Base-by-base conservation (phyloP, 495 filamentous ascomycete species). In the Podospora pseudocomata region DNA sequence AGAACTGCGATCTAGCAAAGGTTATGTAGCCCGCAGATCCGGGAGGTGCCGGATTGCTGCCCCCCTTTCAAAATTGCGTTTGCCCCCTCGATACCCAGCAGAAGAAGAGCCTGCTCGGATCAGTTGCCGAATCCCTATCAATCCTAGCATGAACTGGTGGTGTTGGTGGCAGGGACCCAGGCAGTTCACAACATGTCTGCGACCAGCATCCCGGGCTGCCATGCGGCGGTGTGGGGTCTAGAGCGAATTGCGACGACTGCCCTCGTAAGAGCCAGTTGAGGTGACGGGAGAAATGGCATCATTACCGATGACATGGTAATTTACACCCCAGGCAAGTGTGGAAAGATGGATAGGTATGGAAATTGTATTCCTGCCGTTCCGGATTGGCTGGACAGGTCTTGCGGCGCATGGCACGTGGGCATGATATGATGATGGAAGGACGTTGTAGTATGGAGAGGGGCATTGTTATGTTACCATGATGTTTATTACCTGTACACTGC, bases 11-110 rank as follows among this genome's bases (percentile, higher is more conserved):
- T 34, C 34, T 20, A 15, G 4, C 62, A 55, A 49, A 53, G 67
- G 62, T 65, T 68, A 65, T 65, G 58, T 65, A 60, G 28, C 61
- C 61, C 30, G 61, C 4, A 9, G 16, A 49, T 49, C 61, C 32
- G 61, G 61, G 19, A 32, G 30, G 11, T 16, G 27, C 27, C 61
- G 27, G 59, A 4, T 4, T 7, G 49, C 34, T 39, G 30, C 61
- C 67, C 32, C 39, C 49, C 56, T 59, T 65, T 28, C 67, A 49
- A 60, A 53, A 34, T 63, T 63, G 66, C 66, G 59, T 60, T 61
- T 20, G n/a, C 55, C 55, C 55, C 55, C 55, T 49, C 9, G 39
- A 49, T 49, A 3, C 55, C 55, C 55, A 58, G 11, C 6, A 26
- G 18, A 58, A 19, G 9, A 58, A 58, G 23, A 58, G 55, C 55